Base-by-base conservation (phyloP, 805 yeast genomes). In the Pichia cabralensis region DNA sequence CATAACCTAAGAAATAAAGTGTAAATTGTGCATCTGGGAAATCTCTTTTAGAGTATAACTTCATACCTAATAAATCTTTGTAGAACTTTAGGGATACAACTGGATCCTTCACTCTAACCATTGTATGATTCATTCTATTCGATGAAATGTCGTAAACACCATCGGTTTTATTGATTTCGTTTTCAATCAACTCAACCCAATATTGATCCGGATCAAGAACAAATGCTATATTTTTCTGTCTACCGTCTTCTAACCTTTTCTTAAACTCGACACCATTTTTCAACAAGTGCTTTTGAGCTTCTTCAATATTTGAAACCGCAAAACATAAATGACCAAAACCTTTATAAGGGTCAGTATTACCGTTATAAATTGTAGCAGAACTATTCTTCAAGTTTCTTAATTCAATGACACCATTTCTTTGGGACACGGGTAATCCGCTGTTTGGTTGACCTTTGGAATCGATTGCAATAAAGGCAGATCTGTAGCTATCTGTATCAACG, bases 271-370 rank as follows among this genome's bases (percentile, higher is more conserved):
- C 96, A 15, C 79, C 81, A 30, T 67, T 62, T 1, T 58, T 56
- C 43, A 79, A 71, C 40, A 89, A 64, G 19, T 62, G 55, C 26
- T 61, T 60, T 56, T 89, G 85, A 6, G 76, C 62, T 9, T 54
- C 69, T 35, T 60, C 75, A 38, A 89, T 73, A 60, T 88, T 78
- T 46, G 84, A 83, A 12, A 88, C 95, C 2, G 95, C 69, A 45
- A 89, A 61, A 59, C 96, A 85, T 39, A 86, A 76, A 60, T 89
- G 98, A 16, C 98, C 98, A 52, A 88, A 89, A 0, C 98, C 97
- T 45, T 89, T 71, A 55, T 74, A 65, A 26, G 94, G 89, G 34
- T 79, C 85, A 8, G 67, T 74, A 55, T 92, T 89, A 40, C 98
- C 98, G 52, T 79, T 80, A 61, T 73, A 80, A 31, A 80, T 57